Base-by-base conservation (phyloP, 2,329 filamentous ascomycete species). In the Fusarium coicis region DNA sequence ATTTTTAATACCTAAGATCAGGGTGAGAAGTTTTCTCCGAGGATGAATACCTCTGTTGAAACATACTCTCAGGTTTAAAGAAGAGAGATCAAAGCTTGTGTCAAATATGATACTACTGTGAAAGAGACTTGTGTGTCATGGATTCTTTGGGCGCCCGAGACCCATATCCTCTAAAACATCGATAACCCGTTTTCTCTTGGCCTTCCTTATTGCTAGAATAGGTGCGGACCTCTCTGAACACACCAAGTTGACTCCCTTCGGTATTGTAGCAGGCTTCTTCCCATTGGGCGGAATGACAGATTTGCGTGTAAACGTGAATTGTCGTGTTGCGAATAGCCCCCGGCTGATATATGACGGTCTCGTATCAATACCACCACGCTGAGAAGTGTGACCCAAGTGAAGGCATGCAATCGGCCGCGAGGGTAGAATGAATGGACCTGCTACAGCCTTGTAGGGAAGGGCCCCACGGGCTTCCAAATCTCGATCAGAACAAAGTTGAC, bases 371-470 rank as follows among this genome's bases (percentile, higher is more conserved):
- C 81, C 80, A 19, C 79, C 77, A 16, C 79, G 46, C 15, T 74
- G 78, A 26, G 79, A 76, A 53, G 74, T 81, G 61, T 84, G 82
- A 9, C 83, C 83, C 14, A 85, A 63, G 42, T 80, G 82, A 36
- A 85, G 64, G 44, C 78, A 81, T 0, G 80, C 83, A 61, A 84
- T 74, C 8, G 83, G 83, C 53, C 80, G 80, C 10, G 81, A 82
- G 16, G 83, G 83, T 14, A 85, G 74, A 28, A 84, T 77, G 56
- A 84, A 81, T 7, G 81, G 78, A 2, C 80, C 83, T 4, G 75
- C 79, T 9, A 81, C 78, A 9, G 81, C 77, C 53, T 83, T 82
- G 7, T 65, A 61, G 6, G 74, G 42, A 6, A 52, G 50, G 12
- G 77, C 54, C 3, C 75, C 78, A 1, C 63, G 61, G 15, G 61